Base-by-base conservation (phyloP, 2,329 filamentous ascomycete species). In the Pseudogymnoascus sp. region DNA sequence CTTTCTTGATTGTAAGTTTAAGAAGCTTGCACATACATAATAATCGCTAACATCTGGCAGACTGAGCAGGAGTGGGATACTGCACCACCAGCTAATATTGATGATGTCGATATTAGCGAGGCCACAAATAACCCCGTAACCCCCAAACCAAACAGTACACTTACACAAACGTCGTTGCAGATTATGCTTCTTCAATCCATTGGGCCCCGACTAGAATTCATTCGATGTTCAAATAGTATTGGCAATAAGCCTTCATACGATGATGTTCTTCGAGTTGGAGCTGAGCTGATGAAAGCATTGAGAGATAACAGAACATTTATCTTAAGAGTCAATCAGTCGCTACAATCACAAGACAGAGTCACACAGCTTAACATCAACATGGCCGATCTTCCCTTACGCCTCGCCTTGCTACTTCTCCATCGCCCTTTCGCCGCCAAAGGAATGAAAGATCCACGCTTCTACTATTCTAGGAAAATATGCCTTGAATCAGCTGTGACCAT, bases 371-470 rank as follows among this genome's bases (percentile, higher is more conserved):
- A 28, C 23, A 62, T 34, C 23, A 83, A 83, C 63, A 69, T 85
- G 4, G 71, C 83, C 25, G 78, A 84, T 59, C 79, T 80, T 42
- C 73, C 82, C 0, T 74, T 82, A 3, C 80, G 81, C 4, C 80
- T 84, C 12, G 85, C 84, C 67, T 67, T 85, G 1, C 77, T 86
- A 12, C 76, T 78, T 0, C 73, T 87, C 0, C 84, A 87, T 65
- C 78, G 77, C 6, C 74, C 78, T 0, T 84, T 80, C 68, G 77
- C 77, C 38, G 70, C 70, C 38, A 72, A 76, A 64, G 77, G 80
- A 8, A 74, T 70, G 4, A 66, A 68, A 1, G 77, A 82, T 60
- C 80, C 79, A 0, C 64, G 77, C 3, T 84, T 78, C 67, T 76
- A 81, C 65, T 82, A 78, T 71, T 83, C 80, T 0, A 75, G 77